These are phyloP conservation scores for Hypericum androsaemum DNA, from an alignment of 345 rosid species.

Conservation along the genomic window DNA sequence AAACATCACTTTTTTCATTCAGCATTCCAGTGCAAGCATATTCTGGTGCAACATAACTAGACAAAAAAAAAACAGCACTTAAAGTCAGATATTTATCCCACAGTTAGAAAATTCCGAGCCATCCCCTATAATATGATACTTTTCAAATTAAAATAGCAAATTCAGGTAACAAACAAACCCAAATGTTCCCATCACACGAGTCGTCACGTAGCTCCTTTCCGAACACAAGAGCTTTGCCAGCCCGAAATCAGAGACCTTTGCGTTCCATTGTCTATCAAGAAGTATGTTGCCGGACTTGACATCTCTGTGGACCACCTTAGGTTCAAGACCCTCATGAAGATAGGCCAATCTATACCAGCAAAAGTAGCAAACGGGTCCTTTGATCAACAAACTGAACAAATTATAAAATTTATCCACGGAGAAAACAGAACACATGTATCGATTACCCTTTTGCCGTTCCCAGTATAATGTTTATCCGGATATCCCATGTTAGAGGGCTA, in stretches of 20 bases:
- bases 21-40: constrained; percentile 98
- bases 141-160: constrained; percentile 5
- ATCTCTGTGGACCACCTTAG: constrained; percentile 92
- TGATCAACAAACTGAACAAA: not conserved
- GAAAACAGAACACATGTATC: not conserved
- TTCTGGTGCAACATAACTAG: constrained; percentile 90
- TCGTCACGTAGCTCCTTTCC: constrained; percentile 76
- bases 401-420: not conserved
- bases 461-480: constrained; percentile 73
- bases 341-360: constrained; percentile 62
- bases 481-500: constrained; percentile 86
- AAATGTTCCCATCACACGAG: constrained; percentile 96
- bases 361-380: not conserved
- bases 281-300: constrained; percentile 85
- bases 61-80: constrained; percentile 11
- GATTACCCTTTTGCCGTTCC: constrained; percentile 89
- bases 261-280: constrained; percentile 79
- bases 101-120: not conserved
- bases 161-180: constrained; percentile 43
- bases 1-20: constrained; percentile 84
- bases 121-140: not conserved
- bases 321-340: constrained; percentile 98
- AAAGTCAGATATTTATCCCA: constrained; percentile 5
- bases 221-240: constrained; percentile 87
- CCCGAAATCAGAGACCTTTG: constrained; percentile 94